Conservation (phyloP, 176 grass and related monocot species). For the Musa acuminata region DNA sequence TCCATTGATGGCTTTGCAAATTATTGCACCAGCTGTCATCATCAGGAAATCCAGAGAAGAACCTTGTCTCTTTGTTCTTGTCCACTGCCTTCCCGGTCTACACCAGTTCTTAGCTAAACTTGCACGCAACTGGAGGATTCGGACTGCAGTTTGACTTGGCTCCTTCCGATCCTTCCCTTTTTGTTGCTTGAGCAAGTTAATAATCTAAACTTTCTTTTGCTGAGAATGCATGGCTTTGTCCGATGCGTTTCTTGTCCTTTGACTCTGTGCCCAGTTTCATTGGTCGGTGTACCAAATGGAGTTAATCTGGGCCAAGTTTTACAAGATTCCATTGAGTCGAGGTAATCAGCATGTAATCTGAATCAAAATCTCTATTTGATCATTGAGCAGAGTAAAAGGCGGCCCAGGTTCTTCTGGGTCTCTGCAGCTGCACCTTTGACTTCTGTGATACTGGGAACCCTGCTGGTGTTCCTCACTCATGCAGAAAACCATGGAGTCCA, state of each 20-base stretch:
- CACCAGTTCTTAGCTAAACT: neutral
- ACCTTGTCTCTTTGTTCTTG: neutral
- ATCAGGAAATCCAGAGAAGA: neutral
- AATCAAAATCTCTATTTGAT: neutral
- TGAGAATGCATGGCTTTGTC: no score
- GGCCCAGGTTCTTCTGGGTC: slow-evolving; percentile 68
- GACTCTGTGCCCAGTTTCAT: no score
- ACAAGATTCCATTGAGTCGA: no score
- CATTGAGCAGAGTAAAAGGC: slow-evolving; percentile 64
- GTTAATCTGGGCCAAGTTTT: no score
- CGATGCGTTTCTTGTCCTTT: no score
- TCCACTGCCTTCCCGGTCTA: neutral
- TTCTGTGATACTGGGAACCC: slow-evolving; percentile 58
- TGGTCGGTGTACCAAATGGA: no score
- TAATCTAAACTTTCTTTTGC: no score
- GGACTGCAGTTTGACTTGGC: no score
- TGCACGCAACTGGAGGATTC: no score
- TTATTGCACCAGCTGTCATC: slow-evolving; percentile 2
- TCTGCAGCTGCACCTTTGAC: slow-evolving; percentile 76
- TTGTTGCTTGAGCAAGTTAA: no score
- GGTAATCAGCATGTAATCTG: no score
- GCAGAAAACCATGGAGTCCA: slow-evolving; percentile 91
- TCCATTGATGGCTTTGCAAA: neutral
- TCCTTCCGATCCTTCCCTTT: no score
- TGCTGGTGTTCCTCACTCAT: slow-evolving; percentile 72